A percentile compares a stretch with the other conserved stretches of the same genome.
Evolutionary conservation across 2,329 filamentous ascomycete genomes (phyloP).

Genomic region (Salinomyces thailandicus): DNA sequence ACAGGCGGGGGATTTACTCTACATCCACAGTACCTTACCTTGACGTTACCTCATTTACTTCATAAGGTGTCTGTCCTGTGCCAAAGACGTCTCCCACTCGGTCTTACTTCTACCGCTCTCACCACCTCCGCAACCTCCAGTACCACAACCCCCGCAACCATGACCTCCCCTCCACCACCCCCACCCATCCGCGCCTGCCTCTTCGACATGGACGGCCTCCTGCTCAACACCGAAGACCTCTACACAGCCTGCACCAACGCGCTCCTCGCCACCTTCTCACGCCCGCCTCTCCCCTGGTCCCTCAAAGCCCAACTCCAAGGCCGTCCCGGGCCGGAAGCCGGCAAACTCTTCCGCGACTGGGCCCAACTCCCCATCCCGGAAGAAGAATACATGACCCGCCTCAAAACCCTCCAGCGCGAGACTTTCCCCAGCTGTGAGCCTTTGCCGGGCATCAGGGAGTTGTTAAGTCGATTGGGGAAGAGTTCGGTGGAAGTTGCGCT

Average conservation of each 20-base stretch:
- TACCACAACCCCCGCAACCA: too few relatives aligned
- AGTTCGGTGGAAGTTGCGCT: conserved; percentile 60
- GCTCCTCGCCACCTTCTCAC: conserved; percentile 64
- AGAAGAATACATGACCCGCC: conserved; percentile 54
- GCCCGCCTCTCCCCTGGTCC: conserved; percentile 73
- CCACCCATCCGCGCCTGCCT: conserved; percentile 78
- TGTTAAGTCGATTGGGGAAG: conserved; percentile 50
- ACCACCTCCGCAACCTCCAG: too few relatives aligned
- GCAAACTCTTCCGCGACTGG: conserved; percentile 64
- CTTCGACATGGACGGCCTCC: conserved; percentile 97
- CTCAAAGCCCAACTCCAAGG: conserved; percentile 84
- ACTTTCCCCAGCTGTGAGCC: conserved; percentile 66
- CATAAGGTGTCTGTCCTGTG: too few relatives aligned
- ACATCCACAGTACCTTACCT: too few relatives aligned
- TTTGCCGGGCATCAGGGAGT: conserved; percentile 62
- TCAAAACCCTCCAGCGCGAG: conserved; percentile 53
- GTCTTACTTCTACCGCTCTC: too few relatives aligned
- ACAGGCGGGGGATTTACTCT: too few relatives aligned
- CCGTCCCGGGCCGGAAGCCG: conserved; percentile 48
- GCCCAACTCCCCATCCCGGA: conserved; percentile 68
- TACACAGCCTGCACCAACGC: conserved; percentile 79
- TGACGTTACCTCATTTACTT: too few relatives aligned
- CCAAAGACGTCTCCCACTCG: too few relatives aligned
- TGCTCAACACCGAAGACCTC: conserved; percentile 84
- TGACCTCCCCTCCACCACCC: conserved; percentile 38